Conservation (phyloP, 352 stramenopile species). For the Pythium angustatum region DNA sequence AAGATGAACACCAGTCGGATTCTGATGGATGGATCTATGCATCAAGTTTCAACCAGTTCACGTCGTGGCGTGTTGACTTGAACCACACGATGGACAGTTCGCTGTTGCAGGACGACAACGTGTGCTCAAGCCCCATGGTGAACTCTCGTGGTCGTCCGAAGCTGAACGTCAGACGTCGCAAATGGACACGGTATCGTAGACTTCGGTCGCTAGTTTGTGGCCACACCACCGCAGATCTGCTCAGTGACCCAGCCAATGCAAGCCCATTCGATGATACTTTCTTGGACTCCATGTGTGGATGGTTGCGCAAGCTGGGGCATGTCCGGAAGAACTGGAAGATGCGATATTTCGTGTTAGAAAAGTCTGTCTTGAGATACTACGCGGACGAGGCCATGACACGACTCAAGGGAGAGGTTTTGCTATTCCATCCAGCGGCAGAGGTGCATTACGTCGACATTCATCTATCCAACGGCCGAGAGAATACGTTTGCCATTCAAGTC, state of each 20-base stretch:
- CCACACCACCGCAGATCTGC: background rate
- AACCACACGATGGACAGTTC: slow-evolving; percentile 12
- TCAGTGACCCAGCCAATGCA: background rate
- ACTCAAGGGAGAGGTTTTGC: slow-evolving; percentile 74
- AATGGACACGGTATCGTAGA: slow-evolving; percentile 66
- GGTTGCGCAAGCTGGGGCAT: slow-evolving; percentile 67
- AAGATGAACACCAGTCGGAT: slow-evolving; percentile 19
- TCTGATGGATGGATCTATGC: slow-evolving; percentile 69
- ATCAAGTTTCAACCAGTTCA: slow-evolving; percentile 62
- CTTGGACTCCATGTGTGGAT: slow-evolving; percentile 71
- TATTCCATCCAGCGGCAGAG: slow-evolving; percentile 67
- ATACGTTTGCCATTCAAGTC: slow-evolving; percentile 65
- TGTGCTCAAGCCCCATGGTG: slow-evolving; percentile 20
- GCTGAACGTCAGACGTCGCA: slow-evolving; percentile 53
- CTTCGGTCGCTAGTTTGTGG: slow-evolving; percentile 26
- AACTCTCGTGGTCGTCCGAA: slow-evolving; percentile 39
- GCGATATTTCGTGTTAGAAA: slow-evolving; percentile 73
- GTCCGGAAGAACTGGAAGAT: slow-evolving; percentile 80
- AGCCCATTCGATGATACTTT: slow-evolving; percentile 69
- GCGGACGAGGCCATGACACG: slow-evolving; percentile 47
- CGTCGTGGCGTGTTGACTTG: slow-evolving; percentile 19
- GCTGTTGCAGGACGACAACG: slow-evolving; percentile 5
- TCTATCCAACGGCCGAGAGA: slow-evolving; percentile 48
- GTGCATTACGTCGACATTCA: slow-evolving; percentile 76
- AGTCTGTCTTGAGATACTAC: slow-evolving; percentile 71